A percentile compares a stretch with the other conserved stretches of the same genome.
Conservation (phyloP, 1,284 basidiomycete genomes). For the Tausonia pullulans region DNA sequence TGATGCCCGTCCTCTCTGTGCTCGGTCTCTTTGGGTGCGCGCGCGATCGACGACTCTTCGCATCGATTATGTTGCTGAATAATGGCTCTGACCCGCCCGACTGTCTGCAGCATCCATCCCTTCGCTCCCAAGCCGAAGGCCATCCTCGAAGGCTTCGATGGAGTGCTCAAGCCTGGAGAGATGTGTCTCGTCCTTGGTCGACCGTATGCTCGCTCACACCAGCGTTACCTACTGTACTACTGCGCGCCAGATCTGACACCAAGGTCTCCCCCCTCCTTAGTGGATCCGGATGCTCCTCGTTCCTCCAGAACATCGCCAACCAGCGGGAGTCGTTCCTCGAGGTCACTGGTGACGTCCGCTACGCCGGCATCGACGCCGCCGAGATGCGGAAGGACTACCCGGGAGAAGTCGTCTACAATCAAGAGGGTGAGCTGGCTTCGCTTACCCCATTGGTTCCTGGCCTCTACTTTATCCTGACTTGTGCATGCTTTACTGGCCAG, state of each 20-base stretch:
- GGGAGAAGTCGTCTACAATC: constrained; percentile 76
- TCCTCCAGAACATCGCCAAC: constrained; percentile 45
- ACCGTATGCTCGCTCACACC: constrained; percentile 24
- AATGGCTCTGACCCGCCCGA: neutral
- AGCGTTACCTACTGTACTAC: neutral
- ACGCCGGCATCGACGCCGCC: constrained; percentile 43
- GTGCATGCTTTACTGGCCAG: constrained; percentile 26
- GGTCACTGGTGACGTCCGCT: constrained; percentile 44
- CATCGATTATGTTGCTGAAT: neutral
- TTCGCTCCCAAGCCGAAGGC: constrained; percentile 45
- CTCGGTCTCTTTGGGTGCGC: constrained; percentile 26
- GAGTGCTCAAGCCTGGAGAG: constrained; percentile 56
- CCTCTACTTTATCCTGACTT: neutral
- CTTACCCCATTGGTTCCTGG: constrained; percentile 22
- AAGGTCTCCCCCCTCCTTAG: neutral
- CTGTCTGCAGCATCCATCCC: constrained; percentile 20
- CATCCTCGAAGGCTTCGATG: constrained; percentile 49
- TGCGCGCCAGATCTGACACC: neutral
- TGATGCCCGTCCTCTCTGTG: constrained; percentile 32
- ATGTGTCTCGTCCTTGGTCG: constrained; percentile 46
- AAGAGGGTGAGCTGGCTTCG: constrained; percentile 30
- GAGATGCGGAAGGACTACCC: constrained; percentile 44
- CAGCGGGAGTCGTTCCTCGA: constrained; percentile 40
- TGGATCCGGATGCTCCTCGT: constrained; percentile 33
- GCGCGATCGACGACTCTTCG: neutral